Percentiles rank a stretch among this genome's conserved stretches.
Conservation (phyloP, 768 basidiomycete genomes). For the Trametes maxima region DNA sequence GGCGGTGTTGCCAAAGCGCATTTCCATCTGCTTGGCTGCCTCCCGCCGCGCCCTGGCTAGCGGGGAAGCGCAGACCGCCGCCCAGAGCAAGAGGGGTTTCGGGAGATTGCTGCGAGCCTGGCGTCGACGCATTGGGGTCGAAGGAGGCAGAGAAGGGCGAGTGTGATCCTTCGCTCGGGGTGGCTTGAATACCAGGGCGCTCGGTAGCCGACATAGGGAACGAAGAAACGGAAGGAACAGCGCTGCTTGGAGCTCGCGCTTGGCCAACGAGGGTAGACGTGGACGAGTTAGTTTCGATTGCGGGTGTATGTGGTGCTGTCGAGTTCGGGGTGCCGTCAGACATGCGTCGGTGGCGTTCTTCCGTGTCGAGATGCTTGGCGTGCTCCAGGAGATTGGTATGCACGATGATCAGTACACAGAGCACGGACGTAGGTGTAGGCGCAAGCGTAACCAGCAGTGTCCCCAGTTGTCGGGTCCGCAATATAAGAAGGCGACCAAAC, state of each 20-base stretch:
- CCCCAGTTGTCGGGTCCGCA: too few relatives aligned
- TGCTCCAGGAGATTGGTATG: neutral
- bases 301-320: slow-evolving; percentile 3
- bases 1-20: slow-evolving; percentile 35
- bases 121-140: slow-evolving; percentile 26
- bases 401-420: too few relatives aligned
- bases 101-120: slow-evolving; percentile 1
- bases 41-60: neutral
- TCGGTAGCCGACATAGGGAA: neutral
- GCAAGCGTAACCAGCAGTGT: too few relatives aligned
- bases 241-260: neutral
- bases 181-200: neutral
- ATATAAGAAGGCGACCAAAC: neutral
- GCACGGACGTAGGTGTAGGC: too few relatives aligned
- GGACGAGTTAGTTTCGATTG: slow-evolving; percentile 32
- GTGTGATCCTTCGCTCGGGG: neutral
- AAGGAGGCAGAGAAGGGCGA: slow-evolving; percentile 28
- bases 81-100: neutral
- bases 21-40: neutral
- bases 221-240: neutral
- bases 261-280: slow-evolving; percentile 26
- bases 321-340: neutral
- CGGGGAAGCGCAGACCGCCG: neutral
- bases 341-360: neutral
- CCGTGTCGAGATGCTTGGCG: neutral